Conservation (phyloP, 2,329 filamentous ascomycete genomes). For the Hymenoscyphus albidus region DNA sequence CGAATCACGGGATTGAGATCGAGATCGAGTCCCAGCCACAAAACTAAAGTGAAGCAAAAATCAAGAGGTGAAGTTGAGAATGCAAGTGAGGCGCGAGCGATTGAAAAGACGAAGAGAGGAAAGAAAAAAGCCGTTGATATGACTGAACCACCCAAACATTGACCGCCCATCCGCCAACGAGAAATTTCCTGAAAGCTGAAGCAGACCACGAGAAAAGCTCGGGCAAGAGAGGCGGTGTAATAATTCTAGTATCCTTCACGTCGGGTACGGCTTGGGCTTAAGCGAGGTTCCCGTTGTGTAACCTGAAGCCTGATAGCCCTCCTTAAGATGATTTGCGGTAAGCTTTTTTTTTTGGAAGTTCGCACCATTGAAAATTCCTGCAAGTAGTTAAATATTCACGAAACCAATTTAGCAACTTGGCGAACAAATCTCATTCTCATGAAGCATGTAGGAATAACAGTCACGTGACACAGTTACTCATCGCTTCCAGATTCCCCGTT, state of each 20-base stretch:
- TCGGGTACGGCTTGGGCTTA: neutral
- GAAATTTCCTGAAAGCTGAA: neutral
- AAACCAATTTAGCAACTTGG: too few relatives aligned
- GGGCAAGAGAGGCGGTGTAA: neutral
- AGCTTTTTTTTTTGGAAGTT: neutral
- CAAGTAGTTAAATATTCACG: too few relatives aligned
- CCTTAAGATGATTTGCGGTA: neutral
- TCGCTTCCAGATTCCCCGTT: too few relatives aligned
- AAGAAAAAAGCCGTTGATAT: neutral
- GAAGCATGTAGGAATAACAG: too few relatives aligned
- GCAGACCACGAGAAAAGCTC: neutral
- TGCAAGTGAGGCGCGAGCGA: neutral
- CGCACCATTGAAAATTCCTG: too few relatives aligned
- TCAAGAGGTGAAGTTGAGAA: neutral
- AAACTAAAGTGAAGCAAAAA: neutral
- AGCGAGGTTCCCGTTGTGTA: neutral
- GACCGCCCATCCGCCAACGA: neutral
- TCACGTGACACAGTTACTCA: too few relatives aligned
- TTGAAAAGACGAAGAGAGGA: neutral
- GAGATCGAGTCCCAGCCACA: too few relatives aligned
- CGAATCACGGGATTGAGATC: too few relatives aligned
- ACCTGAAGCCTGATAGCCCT: too few relatives aligned
- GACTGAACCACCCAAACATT: neutral
- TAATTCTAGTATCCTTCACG: neutral
- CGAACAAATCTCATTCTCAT: too few relatives aligned